A percentile compares a stretch with the other conserved stretches of the same genome.
phyloP scores from a whole-genome alignment of 2,329 filamentous ascomycete species.

The Diaporthe humulicola region DNA sequence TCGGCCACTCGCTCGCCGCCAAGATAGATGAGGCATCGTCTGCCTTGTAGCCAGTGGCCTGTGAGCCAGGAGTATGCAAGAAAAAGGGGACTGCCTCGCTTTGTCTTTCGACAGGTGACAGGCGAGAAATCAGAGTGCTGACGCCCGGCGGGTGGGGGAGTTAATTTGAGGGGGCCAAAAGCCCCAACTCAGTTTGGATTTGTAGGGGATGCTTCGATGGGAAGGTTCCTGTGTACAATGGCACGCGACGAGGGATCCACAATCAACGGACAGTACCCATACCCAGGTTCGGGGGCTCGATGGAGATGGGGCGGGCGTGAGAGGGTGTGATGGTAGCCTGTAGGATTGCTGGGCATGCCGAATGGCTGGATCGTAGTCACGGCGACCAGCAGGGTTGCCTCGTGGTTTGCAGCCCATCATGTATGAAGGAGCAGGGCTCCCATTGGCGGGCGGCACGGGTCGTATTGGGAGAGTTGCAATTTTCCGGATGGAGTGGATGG shows the following conservation, averaged over 20 bases:
- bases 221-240: not conserved
- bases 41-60: not conserved
- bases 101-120: constrained; percentile 24
- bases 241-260: constrained; percentile 24
- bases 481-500: constrained; percentile 34
- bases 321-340: constrained; percentile 23
- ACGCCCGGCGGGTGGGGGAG: constrained; percentile 34
- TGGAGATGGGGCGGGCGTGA: constrained; percentile 13
- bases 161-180: constrained; percentile 34
- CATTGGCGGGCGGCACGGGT: constrained; percentile 40
- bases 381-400: constrained; percentile 32
- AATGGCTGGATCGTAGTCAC: constrained; percentile 18
- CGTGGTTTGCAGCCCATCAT: constrained; percentile 31
- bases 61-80: constrained; percentile 28
- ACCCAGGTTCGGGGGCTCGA: not conserved
- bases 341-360: constrained; percentile 2
- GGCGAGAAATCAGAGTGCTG: constrained; percentile 36
- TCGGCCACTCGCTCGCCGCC: constrained; percentile 14
- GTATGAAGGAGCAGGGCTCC: constrained; percentile 8
- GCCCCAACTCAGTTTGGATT: constrained; percentile 23
- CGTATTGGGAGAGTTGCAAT: constrained; percentile 35
- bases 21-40: constrained; percentile 7
- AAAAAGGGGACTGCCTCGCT: constrained; percentile 24
- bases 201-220: not conserved
- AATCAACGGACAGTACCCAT: not conserved